Base-by-base conservation (phyloP, 257 asterid genomes). In the Thymus mandschuricus region DNA sequence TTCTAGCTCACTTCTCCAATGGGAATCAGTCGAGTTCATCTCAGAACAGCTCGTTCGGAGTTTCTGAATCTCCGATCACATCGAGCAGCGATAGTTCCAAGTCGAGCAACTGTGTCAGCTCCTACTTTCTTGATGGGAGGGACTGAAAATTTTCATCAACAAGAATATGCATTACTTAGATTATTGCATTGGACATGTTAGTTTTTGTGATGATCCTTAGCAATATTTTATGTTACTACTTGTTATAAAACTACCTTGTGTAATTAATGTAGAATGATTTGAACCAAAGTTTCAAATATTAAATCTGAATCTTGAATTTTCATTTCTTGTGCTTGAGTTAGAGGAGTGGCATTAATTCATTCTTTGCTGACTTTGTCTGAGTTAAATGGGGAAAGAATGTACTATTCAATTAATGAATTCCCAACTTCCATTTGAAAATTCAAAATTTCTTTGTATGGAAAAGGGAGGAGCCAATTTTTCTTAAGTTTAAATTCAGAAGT, bases 61-160 rank as follows among this genome's bases (percentile, higher is more conserved):
- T 79, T 55, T 76, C 86, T 1, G 86, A 81, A 45, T 88, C 95
- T 52, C 83, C 87, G 10, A 79, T 68, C 8, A 72, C 88, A 8
- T 85, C 92, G 5, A 73, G 86, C 84, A 82, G 89, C 57, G 81
- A 64, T 15, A 84, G 86, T 58, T 89, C 88, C 12, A 87, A 82
- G 67, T 84, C 76, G 27, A 79, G 88, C 80, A 74, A 73, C 64
- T 51, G 80, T 54, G 70, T 40, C 15, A 64, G 66, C 64, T 60
- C 86, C 62, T 64, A 80, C 49, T 64, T 70, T 59, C 76, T 78
- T 28, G 64, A 76, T 65, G 66, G 72, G 51, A 75, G 66, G n/a
- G 57, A 51, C 49, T 75, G 63, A 41, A 30, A n/a, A n/a, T 29
- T 48, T 55, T 52, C 30, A 28, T 12, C 9, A 48, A 0, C 60